Conservation (phyloP, 2,329 filamentous ascomycete genomes). For the Bipolaris bicolor region DNA sequence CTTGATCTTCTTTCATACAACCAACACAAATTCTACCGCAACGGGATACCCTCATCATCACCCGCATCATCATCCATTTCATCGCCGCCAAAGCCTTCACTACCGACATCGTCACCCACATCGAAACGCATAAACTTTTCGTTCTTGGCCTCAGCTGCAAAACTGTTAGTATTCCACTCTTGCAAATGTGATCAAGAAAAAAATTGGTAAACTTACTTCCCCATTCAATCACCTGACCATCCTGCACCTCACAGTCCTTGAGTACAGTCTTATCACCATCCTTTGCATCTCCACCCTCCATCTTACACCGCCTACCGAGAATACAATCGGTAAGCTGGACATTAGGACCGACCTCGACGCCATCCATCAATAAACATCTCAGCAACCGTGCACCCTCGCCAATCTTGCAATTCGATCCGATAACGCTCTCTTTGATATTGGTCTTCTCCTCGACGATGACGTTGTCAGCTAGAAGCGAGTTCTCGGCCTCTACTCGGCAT, state of each 20-base stretch:
- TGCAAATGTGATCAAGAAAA: neutral
- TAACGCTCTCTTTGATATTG: constrained; percentile 89
- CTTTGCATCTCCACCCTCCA: constrained; percentile 74
- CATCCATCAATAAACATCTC: constrained; percentile 93
- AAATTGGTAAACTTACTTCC: constrained; percentile 57
- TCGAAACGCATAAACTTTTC: constrained; percentile 66
- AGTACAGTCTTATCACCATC: constrained; percentile 60
- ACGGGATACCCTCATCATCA: constrained; percentile 13
- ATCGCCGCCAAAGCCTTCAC: constrained; percentile 38
- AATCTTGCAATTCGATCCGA: constrained; percentile 87
- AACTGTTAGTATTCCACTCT: constrained; percentile 1
- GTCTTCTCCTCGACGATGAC: constrained; percentile 87
- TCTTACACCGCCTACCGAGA: constrained; percentile 76
- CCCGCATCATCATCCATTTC: constrained; percentile 18
- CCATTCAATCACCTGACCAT: constrained; percentile 81
- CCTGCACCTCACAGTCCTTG: constrained; percentile 90
- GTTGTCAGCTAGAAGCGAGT: constrained; percentile 86
- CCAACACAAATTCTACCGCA: neutral
- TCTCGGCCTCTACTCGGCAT: constrained; percentile 80
- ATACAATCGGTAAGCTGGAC: constrained; percentile 89
- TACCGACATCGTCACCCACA: constrained; percentile 46
- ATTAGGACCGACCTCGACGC: constrained; percentile 80
- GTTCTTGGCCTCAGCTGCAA: constrained; percentile 60
- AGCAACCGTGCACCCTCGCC: constrained; percentile 82
- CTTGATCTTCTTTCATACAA: neutral